Percentiles rank a stretch among this genome's conserved stretches.
phyloP scores from a whole-genome alignment of 1,139 yeast genomes.

The Hansenula anomala region DNA sequence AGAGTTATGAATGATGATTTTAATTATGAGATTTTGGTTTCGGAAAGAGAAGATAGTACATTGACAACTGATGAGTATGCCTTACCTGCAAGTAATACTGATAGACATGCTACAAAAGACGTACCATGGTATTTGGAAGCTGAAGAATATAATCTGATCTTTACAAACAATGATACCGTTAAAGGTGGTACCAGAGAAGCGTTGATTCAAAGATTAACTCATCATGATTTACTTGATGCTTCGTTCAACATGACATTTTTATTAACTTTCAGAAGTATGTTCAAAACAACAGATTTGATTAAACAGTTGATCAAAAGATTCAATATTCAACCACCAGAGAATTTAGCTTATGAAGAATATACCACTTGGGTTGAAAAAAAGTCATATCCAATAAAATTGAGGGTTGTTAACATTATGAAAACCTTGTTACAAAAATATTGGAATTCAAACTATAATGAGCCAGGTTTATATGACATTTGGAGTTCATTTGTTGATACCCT shows the following conservation, averaged over 20 bases:
- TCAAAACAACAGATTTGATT: conserved; percentile 63
- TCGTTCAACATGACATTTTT: conserved; percentile 68
- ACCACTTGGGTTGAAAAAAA: conserved; percentile 75
- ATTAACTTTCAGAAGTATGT: conserved; percentile 72
- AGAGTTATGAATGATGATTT: conserved; percentile 74
- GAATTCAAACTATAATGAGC: conserved; percentile 59
- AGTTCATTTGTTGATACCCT: conserved; percentile 48
- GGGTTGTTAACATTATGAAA: conserved; percentile 70
- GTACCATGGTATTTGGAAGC: conserved; percentile 80
- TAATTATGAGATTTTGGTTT: conserved; percentile 54
- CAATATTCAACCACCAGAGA: conserved; percentile 81
- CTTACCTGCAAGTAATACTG: conserved; percentile 20
- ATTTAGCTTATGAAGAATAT: conserved; percentile 78
- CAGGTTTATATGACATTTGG: conserved; percentile 49
- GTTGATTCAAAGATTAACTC: conserved; percentile 76
- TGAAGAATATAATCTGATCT: conserved; percentile 69
- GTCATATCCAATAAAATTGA: conserved; percentile 55
- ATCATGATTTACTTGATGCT: conserved; percentile 67
- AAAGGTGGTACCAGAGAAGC: conserved; percentile 88
- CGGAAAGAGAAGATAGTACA: conserved; percentile 58
- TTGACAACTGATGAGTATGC: conserved; percentile 24
- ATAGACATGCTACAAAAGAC: conserved; percentile 28
- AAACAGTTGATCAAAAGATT: conserved; percentile 61
- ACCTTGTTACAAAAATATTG: conserved; percentile 72
- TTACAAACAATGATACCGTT: conserved; percentile 67